Percentiles rank a stretch among this genome's conserved stretches.
These are phyloP conservation scores for Emmonsiellopsis sp. DNA, from an alignment of 2,329 filamentous ascomycete species.

Conservation along the genomic window DNA sequence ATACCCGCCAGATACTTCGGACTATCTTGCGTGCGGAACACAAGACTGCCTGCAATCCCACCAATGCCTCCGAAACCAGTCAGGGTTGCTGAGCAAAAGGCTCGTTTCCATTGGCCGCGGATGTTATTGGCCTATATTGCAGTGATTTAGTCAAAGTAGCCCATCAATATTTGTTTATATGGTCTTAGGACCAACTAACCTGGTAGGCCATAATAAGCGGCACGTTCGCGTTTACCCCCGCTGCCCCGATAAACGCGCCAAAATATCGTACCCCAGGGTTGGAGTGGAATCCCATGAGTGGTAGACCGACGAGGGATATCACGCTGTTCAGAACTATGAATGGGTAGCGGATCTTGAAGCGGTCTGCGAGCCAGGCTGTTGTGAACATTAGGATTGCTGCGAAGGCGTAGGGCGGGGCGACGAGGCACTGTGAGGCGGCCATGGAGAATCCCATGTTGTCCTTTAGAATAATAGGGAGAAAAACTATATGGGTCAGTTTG, in stretches of 20 bases:
- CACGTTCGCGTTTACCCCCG: constrained; percentile 63
- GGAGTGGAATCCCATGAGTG: constrained; percentile 57
- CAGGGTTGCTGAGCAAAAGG: constrained; percentile 62
- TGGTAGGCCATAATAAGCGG: constrained; percentile 65
- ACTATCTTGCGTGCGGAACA: constrained; percentile 45
- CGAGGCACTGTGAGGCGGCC: constrained; percentile 55
- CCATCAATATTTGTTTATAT: not conserved
- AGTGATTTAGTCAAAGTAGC: not conserved
- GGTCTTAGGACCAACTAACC: constrained; percentile 7
- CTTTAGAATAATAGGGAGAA: constrained; percentile 60
- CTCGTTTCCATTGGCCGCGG: constrained; percentile 72
- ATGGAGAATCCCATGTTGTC: constrained; percentile 53
- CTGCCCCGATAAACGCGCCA: constrained; percentile 60
- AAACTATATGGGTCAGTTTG: constrained; percentile 24
- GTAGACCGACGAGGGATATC: constrained; percentile 55
- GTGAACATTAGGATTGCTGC: constrained; percentile 51
- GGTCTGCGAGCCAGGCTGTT: constrained; percentile 54
- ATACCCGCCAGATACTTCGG: constrained; percentile 11
- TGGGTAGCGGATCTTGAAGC: constrained; percentile 53
- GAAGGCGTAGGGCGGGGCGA: constrained; percentile 57
- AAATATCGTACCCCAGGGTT: constrained; percentile 53
- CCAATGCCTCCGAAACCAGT: constrained; percentile 66
- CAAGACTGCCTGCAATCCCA: constrained; percentile 61
- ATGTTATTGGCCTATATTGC: constrained; percentile 58
- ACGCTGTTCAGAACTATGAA: constrained; percentile 56